Evolutionary conservation across 345 rosid genomes (phyloP).

Genomic region (Populus tremula): DNA sequence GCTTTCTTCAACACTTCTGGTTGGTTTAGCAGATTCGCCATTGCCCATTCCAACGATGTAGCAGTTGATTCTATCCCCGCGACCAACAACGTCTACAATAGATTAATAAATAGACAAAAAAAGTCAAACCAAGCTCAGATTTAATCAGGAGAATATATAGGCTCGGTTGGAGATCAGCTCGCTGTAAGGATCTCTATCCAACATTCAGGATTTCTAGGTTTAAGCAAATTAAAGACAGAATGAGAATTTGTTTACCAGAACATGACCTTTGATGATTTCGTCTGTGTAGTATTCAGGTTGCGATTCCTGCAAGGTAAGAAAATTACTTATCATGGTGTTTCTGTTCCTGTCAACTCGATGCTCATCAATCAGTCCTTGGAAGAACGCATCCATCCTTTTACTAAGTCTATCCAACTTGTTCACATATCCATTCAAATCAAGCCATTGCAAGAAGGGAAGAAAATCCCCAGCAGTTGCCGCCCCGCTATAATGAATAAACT

Average conservation of each 20-base stretch:
- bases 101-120: neutral
- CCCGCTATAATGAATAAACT: neutral
- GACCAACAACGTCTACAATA: neutral
- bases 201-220: no score
- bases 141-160: no score
- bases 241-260: neutral
- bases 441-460: neutral
- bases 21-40: slow-evolving; percentile 12
- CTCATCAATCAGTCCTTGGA: neutral
- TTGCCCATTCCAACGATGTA: slow-evolving; percentile 12
- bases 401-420: neutral
- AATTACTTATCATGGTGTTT: no score
- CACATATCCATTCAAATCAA: neutral
- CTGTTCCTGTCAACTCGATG: neutral
- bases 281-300: no score
- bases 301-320: no score
- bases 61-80: slow-evolving; percentile 1
- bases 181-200: no score
- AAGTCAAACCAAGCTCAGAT: no score
- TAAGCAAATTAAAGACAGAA: no score
- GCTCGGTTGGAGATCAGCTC: no score
- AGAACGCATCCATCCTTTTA: neutral
- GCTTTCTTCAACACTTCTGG: neutral
- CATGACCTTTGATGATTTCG: neutral
- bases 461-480: neutral